phyloP scores from a whole-genome alignment of 495 filamentous ascomycete species.

The Hypomontagnella monticulosa region DNA sequence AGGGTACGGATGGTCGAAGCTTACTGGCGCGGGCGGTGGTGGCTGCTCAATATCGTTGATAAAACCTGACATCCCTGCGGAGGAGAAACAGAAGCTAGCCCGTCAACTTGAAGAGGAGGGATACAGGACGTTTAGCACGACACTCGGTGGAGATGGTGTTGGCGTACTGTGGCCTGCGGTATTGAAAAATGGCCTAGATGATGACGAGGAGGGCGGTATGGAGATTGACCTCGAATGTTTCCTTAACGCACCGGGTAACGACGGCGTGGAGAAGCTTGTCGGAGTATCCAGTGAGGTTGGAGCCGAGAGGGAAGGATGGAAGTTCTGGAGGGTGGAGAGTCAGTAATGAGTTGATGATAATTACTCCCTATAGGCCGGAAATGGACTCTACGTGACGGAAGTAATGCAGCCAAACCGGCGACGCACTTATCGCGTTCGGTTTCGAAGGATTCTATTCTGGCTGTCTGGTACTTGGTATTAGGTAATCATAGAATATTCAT shows the following conservation, averaged over 20 bases:
- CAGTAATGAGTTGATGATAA: constrained; percentile 24
- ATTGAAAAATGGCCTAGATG: constrained; percentile 74
- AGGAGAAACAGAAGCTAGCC: constrained; percentile 69
- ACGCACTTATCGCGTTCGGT: neutral
- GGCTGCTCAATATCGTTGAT: constrained; percentile 94
- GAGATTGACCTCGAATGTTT: constrained; percentile 95
- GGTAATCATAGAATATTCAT: constrained; percentile 10
- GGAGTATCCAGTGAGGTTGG: constrained; percentile 65
- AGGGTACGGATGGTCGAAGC: constrained; percentile 95
- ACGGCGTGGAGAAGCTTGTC: constrained; percentile 80
- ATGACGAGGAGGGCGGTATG: constrained; percentile 77
- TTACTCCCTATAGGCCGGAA: neutral
- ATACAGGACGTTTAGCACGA: constrained; percentile 86
- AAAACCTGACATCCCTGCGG: constrained; percentile 63
- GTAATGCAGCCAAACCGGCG: neutral
- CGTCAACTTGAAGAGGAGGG: constrained; percentile 74
- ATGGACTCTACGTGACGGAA: neutral
- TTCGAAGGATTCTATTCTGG: constrained; percentile 1
- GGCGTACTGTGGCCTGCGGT: constrained; percentile 93
- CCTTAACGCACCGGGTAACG: constrained; percentile 78
- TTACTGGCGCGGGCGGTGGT: constrained; percentile 94
- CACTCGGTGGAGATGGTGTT: constrained; percentile 88
- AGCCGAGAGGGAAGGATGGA: constrained; percentile 84
- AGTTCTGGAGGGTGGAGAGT: constrained; percentile 83
- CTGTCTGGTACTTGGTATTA: neutral